Evolutionary conservation across 306 rosid genomes (phyloP).

Genomic region (Vachellia collinsii): DNA sequence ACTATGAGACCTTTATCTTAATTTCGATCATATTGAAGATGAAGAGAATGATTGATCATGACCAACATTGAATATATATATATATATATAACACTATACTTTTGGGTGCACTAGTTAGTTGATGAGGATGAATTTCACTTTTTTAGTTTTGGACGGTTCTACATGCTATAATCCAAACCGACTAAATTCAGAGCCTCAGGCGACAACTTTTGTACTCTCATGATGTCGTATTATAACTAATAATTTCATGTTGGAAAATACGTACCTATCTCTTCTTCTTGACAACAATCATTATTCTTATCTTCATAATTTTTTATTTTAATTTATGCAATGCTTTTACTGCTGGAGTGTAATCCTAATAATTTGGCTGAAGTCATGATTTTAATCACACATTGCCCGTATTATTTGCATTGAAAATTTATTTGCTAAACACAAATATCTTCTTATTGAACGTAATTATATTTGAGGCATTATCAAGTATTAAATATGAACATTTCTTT

Average conservation of each 20-base stretch:
- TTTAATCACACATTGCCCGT: too few species aligned
- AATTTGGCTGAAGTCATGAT: too few species aligned
- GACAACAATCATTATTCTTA: too few species aligned
- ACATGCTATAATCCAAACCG: neutral
- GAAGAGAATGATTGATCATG: neutral
- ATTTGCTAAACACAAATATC: too few species aligned
- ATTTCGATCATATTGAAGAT: neutral
- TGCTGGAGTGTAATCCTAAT: too few species aligned
- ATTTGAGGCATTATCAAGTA: too few species aligned
- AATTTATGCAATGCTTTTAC: too few species aligned
- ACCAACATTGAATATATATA: neutral
- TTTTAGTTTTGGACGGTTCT: conserved; percentile 12
- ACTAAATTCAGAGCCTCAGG: conserved; percentile 11
- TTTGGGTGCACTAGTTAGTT: neutral
- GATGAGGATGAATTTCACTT: conserved; percentile 11
- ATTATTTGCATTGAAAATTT: too few species aligned
- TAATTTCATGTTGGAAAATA: neutral
- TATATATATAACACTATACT: neutral
- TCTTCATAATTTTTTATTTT: too few species aligned
- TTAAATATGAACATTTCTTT: too few species aligned
- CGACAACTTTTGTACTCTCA: conserved; percentile 32
- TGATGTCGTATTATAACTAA: conserved; percentile 28
- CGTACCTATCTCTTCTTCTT: neutral
- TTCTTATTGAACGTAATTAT: too few species aligned
- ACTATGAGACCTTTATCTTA: neutral